Evolutionary conservation across 2,329 filamentous ascomycete genomes (phyloP).

Genomic region (Alternaria sp.): DNA sequence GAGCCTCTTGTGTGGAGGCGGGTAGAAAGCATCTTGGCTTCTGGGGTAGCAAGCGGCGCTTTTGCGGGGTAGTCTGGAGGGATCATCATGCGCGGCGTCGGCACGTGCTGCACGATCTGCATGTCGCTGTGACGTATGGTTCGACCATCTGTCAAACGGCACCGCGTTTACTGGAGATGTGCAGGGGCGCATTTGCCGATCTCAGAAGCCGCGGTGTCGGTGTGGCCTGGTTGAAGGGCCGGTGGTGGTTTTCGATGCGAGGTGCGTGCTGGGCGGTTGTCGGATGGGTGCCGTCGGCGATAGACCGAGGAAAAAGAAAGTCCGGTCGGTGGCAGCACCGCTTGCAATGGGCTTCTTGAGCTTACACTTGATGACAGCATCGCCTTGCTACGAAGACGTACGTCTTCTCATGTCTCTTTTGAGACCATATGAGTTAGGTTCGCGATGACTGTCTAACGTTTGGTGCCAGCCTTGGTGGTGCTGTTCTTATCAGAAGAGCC

Average conservation of each 20-base stretch:
- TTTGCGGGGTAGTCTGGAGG: constrained; percentile 28
- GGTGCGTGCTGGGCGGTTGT: neutral
- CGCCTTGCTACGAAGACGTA: neutral
- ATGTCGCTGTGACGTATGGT: constrained; percentile 17
- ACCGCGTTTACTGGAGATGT: neutral
- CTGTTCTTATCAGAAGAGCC: neutral
- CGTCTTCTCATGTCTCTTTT: neutral
- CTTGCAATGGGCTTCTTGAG: neutral
- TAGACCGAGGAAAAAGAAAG: neutral
- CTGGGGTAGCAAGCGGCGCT: constrained; percentile 21
- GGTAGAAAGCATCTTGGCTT: constrained; percentile 5
- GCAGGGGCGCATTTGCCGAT: constrained; percentile 14
- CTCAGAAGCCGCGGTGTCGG: constrained; percentile 8
- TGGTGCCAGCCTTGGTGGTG: neutral
- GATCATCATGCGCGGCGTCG: constrained; percentile 11
- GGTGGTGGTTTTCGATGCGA: neutral
- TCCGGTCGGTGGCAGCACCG: constrained; percentile 1
- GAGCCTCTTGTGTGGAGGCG: constrained; percentile 11
- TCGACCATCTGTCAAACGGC: constrained; percentile 3
- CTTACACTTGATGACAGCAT: neutral
- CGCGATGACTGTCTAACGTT: neutral
- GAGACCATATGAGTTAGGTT: neutral
- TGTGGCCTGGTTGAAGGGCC: neutral
- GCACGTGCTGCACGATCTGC: constrained; percentile 7
- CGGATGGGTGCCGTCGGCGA: neutral